Evolutionary conservation across 2,329 filamentous ascomycete species (phyloP).

Genomic region (Teratosphaeria zuluensis): DNA sequence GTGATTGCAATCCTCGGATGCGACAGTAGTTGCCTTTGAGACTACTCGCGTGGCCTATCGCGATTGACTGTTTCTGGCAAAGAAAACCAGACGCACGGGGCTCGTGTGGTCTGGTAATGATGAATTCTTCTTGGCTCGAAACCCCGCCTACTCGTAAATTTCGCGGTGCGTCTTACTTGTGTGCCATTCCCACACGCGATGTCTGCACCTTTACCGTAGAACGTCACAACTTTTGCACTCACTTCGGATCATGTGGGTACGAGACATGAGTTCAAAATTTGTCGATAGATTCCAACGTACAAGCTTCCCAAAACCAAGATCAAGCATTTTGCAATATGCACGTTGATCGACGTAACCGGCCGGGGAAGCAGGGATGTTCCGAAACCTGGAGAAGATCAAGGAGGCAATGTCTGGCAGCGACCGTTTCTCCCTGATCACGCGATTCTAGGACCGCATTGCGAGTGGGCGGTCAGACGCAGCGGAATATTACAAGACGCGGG

Average conservation of each 20-base stretch:
- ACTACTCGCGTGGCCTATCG: neutral
- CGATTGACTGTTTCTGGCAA: neutral
- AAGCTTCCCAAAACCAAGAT: slow-evolving; percentile 1
- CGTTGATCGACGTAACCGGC: neutral
- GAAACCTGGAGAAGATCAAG: neutral
- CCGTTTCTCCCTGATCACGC: neutral
- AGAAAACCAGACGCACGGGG: neutral
- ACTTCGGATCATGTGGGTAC: neutral
- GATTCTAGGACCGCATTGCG: neutral
- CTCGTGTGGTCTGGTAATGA: neutral
- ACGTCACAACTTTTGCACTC: slow-evolving; percentile 5
- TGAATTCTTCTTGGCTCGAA: neutral
- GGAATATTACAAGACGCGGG: neutral
- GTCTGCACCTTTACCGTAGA: slow-evolving; percentile 5
- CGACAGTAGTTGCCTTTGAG: neutral
- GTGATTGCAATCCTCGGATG: neutral
- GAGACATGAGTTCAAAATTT: slow-evolving; percentile 9
- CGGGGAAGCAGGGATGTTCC: neutral
- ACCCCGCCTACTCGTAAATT: neutral
- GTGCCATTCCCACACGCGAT: neutral
- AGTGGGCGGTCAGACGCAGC: neutral
- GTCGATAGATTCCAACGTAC: neutral
- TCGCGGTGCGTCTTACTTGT: neutral
- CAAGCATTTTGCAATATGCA: neutral
- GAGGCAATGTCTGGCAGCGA: neutral